Conservation (phyloP, 1,284 basidiomycete species). For the Kwoniella shivajii region DNA sequence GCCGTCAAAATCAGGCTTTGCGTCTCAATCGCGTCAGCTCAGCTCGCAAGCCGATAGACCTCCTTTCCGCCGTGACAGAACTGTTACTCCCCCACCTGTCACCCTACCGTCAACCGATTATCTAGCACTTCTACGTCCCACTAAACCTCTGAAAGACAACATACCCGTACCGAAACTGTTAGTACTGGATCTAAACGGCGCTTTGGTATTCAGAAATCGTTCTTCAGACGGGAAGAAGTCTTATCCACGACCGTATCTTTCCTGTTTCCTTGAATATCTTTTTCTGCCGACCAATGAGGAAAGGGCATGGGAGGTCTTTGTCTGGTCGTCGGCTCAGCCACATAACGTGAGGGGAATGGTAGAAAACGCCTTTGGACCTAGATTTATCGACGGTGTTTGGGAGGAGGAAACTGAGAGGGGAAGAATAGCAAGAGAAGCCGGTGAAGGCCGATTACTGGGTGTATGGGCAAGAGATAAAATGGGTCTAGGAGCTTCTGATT, state of each 20-base stretch:
- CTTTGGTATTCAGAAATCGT: constrained; percentile 43
- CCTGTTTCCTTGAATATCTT: constrained; percentile 49
- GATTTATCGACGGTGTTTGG: constrained; percentile 41
- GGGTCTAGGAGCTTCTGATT: constrained; percentile 37
- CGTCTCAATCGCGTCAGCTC: no score
- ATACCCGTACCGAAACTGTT: constrained; percentile 39
- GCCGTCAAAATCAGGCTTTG: no score
- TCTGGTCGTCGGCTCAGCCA: constrained; percentile 53
- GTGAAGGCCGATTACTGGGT: constrained; percentile 46
- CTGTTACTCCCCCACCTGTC: constrained; percentile 6
- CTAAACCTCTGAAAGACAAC: background rate
- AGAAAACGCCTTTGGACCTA: constrained; percentile 38
- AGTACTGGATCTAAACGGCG: constrained; percentile 53
- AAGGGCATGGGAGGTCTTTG: constrained; percentile 48
- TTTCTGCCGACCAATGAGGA: constrained; percentile 31
- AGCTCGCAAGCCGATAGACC: no score
- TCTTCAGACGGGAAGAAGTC: constrained; percentile 16
- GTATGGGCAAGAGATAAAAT: constrained; percentile 53
- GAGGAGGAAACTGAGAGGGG: constrained; percentile 20
- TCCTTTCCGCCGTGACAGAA: background rate
- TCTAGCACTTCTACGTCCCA: constrained; percentile 14
- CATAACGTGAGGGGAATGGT: constrained; percentile 52
- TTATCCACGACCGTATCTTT: constrained; percentile 49
- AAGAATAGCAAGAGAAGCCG: constrained; percentile 16
- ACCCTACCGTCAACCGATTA: constrained; percentile 21